Evolutionary conservation across 2,329 filamentous ascomycete species (phyloP), one percentile per base, ranked within the genome.

Genomic region (Esteya vermicola): DNA sequence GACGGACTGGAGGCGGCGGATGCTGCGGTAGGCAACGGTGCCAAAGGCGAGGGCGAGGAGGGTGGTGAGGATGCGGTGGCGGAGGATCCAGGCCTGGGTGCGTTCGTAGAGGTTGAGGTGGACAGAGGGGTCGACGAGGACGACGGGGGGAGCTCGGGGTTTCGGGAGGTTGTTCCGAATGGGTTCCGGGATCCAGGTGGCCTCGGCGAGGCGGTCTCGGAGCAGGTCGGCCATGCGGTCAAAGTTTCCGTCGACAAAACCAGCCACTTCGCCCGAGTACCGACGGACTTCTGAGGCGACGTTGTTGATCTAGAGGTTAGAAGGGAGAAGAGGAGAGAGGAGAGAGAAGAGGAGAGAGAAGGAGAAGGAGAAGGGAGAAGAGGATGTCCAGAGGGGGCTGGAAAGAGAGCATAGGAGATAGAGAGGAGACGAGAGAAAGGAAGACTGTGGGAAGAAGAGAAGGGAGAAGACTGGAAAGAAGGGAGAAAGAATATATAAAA

Each of bases 181-280:
- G 43, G 71, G 68, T 31, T 81, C 70, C 32, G 84, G 84, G 13
- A 93, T 63, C 83, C 85, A 91, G 55, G 69, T 60, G 40, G 76
- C 70, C 28, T 76, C 67, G 28, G 79, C 71, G 34, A 85, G 65
- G 5, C 70, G 70, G 46, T 85, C 78, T 54, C 83, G 76, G 35
- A 95, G 66, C 28, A 71, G 67, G 27, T 69, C 65, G 40, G 86
- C 83, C 33, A 85, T 77, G 44, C 71, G 68, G 52, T 94, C 85
- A 58, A 94, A 79, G 54, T 86, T 77, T 43, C 72, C 69, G 60
- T 95, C 85, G 56, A 93, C 75, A 49, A 79, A 81, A 47, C 85
- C 80, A 55, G 85, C 85, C 45, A 89, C 70, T 39, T 83, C 71
- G 50, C 70, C 67, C 14, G 81, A 78, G 58, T 85, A 86, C 47